Conservation (phyloP, 1,139 yeast genomes). For the Magnusiomyces paraingens region DNA sequence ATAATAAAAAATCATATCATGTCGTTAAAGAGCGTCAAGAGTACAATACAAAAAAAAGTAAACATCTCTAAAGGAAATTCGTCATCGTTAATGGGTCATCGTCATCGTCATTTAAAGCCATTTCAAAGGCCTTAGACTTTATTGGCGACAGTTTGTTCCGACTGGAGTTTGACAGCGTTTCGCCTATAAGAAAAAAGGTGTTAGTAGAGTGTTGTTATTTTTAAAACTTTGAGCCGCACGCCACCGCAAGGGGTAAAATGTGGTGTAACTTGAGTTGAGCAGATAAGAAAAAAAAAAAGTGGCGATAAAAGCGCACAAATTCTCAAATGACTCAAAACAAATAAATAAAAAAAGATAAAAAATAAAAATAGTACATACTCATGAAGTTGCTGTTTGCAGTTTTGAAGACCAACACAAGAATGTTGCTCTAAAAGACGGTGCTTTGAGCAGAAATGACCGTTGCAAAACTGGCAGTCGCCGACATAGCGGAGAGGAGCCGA, state of each 20-base stretch:
- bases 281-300: no score
- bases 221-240: neutral
- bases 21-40: no score
- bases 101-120: neutral
- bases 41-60: neutral
- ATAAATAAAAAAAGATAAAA: neutral
- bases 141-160: conserved; percentile 41
- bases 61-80: neutral
- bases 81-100: neutral
- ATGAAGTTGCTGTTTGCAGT: conserved; percentile 76
- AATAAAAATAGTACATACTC: conserved; percentile 28
- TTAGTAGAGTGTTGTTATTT: conserved; percentile 7
- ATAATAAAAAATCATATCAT: neutral
- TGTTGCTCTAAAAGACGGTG: conserved; percentile 86
- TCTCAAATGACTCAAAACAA: neutral
- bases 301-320: no score
- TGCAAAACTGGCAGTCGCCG: conserved; percentile 82
- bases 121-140: conserved; percentile 32
- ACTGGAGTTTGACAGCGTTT: conserved; percentile 38
- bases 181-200: conserved; percentile 22
- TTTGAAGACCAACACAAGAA: conserved; percentile 67
- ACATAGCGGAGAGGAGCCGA: conserved; percentile 73
- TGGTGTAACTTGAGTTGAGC: no score
- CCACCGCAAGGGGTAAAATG: neutral
- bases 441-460: conserved; percentile 80